Percentiles rank a stretch among this genome's conserved stretches.
phyloP scores from a whole-genome alignment of 768 basidiomycete genomes.

The Sistotremastrum suecicum region DNA sequence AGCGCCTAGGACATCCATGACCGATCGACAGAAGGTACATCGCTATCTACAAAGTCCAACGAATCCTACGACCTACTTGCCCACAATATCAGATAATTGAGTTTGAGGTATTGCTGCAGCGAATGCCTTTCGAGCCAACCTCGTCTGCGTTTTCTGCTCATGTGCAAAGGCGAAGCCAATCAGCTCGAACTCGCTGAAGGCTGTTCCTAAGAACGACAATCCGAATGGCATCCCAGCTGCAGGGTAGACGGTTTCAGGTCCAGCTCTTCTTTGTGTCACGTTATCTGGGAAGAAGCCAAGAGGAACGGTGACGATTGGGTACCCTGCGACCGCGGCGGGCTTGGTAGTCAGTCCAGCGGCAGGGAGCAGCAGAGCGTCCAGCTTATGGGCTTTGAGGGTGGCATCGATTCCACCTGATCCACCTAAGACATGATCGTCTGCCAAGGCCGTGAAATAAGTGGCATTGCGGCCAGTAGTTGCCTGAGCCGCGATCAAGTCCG shows the following conservation, averaged over 20 bases:
- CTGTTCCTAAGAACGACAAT: slow-evolving; percentile 29
- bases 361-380: slow-evolving; percentile 8
- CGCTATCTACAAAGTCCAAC: too few species aligned
- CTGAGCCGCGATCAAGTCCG: background rate
- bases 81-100: slow-evolving; percentile 25
- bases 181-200: slow-evolving; percentile 29
- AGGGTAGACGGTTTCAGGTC: slow-evolving; percentile 17
- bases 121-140: slow-evolving; percentile 34
- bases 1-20: too few species aligned
- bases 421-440: slow-evolving; percentile 31
- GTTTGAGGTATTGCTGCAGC: slow-evolving; percentile 42
- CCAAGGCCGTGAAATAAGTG: slow-evolving; percentile 29
- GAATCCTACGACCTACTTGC: background rate
- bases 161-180: slow-evolving; percentile 31
- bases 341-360: slow-evolving; percentile 3
- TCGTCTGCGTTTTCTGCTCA: slow-evolving; percentile 42
- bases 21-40: too few species aligned
- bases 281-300: slow-evolving; percentile 25
- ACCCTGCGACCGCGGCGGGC: slow-evolving; percentile 21
- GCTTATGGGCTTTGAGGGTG: slow-evolving; percentile 6
- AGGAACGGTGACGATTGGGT: slow-evolving; percentile 23
- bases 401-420: slow-evolving; percentile 19
- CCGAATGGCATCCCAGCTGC: slow-evolving; percentile 28
- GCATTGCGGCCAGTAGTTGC: slow-evolving; percentile 14
- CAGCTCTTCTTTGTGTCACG: slow-evolving; percentile 18